Percentiles rank a stretch among this genome's conserved stretches.
Conservation (phyloP, 1,284 basidiomycete species). For the Ceraceosorus guamensis region DNA sequence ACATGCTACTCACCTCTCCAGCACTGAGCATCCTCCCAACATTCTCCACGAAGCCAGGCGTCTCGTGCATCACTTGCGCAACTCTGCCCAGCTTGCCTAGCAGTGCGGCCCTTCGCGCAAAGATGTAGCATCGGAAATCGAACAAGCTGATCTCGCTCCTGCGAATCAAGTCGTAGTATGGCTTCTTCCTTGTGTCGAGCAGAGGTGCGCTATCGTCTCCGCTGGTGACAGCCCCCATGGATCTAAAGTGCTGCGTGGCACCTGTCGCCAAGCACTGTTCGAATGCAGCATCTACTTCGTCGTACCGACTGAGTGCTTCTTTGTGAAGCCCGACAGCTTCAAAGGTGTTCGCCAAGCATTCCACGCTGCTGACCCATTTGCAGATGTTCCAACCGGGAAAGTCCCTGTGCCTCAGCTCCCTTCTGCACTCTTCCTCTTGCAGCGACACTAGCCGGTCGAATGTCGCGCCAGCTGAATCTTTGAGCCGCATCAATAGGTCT, state of each 20-base stretch:
- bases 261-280: conserved; percentile 15
- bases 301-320: conserved; percentile 80
- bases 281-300: conserved; percentile 82
- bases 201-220: conserved; percentile 75
- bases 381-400: conserved; percentile 34
- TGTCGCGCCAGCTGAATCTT: conserved; percentile 73
- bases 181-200: conserved; percentile 71
- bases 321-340: conserved; percentile 82
- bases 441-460: conserved; percentile 66
- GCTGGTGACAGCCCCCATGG: conserved; percentile 22
- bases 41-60: conserved; percentile 66
- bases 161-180: conserved; percentile 81
- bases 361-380: conserved; percentile 71
- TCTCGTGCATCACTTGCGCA: conserved; percentile 63
- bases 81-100: conserved; percentile 66
- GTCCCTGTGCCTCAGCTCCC: conserved; percentile 7
- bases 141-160: conserved; percentile 85
- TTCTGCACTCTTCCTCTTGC: conserved; percentile 25
- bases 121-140: conserved; percentile 84
- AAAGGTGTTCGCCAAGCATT: conserved; percentile 84
- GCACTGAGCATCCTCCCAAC: conserved; percentile 71
- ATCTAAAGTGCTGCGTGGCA: conserved; percentile 10
- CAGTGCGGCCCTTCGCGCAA: conserved; percentile 74
- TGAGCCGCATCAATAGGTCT: conserved; percentile 78
- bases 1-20: conserved; percentile 18